These are phyloP conservation scores for Bertia moriformis DNA, from an alignment of 2,329 filamentous ascomycete genomes.

Conservation along the genomic window DNA sequence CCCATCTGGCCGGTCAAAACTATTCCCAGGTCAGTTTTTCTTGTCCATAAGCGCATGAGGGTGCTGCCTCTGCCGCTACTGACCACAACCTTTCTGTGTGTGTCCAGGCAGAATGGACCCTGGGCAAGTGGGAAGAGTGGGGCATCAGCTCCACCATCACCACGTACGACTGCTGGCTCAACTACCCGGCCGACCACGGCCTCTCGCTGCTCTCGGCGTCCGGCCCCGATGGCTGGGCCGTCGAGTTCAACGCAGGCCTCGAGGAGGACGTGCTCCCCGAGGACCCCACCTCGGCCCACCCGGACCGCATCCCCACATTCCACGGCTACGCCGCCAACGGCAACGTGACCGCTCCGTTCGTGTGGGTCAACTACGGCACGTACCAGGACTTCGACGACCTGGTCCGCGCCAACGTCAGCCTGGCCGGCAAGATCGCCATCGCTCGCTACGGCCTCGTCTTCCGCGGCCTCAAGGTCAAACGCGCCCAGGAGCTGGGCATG, in stretches of 20 bases:
- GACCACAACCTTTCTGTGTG: background rate
- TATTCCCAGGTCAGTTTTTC: constrained; percentile 56
- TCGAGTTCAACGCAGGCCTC: constrained; percentile 66
- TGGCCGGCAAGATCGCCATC: constrained; percentile 76
- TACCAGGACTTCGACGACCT: constrained; percentile 77
- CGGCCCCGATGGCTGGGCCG: constrained; percentile 29
- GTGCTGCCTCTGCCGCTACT: constrained; percentile 4
- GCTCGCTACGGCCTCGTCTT: constrained; percentile 77
- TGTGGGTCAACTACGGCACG: constrained; percentile 85
- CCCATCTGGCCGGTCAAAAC: constrained; percentile 67
- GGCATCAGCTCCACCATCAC: constrained; percentile 50
- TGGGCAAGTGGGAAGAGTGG: constrained; percentile 58
- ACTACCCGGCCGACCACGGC: constrained; percentile 60
- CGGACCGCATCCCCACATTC: constrained; percentile 71
- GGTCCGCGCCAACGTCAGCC: constrained; percentile 54
- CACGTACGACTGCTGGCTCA: constrained; percentile 64
- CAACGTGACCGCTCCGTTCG: constrained; percentile 75
- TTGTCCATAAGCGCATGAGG: background rate
- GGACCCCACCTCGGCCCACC: constrained; percentile 62
- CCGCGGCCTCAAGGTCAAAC: constrained; percentile 80
- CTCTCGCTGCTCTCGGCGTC: constrained; percentile 40
- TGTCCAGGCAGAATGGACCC: constrained; percentile 58
- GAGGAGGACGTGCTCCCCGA: constrained; percentile 74
- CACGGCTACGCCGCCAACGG: constrained; percentile 88
- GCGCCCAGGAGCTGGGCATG: constrained; percentile 81